These are phyloP conservation scores for Artemisia annua DNA, from an alignment of 129 eudicot genomes.

Conservation along the genomic window DNA sequence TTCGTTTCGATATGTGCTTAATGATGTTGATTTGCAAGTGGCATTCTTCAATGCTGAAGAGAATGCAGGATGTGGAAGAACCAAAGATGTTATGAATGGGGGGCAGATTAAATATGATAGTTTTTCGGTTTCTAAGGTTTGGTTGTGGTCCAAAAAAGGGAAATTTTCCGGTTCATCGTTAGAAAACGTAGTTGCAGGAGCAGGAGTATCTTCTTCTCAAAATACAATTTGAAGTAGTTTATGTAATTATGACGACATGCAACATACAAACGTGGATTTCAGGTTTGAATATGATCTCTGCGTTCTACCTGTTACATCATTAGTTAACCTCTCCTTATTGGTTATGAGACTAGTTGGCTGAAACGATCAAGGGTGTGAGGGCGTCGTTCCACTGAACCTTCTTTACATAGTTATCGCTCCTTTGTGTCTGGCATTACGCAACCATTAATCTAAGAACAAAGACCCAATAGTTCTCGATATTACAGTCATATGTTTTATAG, in stretches of 20 bases:
- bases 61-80: slow-evolving; percentile 4
- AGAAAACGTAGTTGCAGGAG: slow-evolving; percentile 16
- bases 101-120: slow-evolving; percentile 41
- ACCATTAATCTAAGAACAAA: too few species aligned
- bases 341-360: too few species aligned
- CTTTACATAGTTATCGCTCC: too few species aligned
- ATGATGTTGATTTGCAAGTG: slow-evolving; percentile 42
- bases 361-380: too few species aligned
- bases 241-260: neutral
- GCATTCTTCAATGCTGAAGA: slow-evolving; percentile 29
- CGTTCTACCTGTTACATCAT: too few species aligned
- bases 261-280: too few species aligned
- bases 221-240: neutral
- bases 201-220: slow-evolving; percentile 15
- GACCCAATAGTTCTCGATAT: too few species aligned
- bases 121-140: slow-evolving; percentile 56
- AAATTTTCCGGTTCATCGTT: slow-evolving; percentile 7
- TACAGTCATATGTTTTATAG: too few species aligned
- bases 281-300: too few species aligned
- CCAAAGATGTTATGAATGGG: neutral
- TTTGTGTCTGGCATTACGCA: too few species aligned
- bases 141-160: slow-evolving; percentile 31
- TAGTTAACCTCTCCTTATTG: too few species aligned
- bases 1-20: slow-evolving; percentile 53
- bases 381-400: too few species aligned